A percentile compares a stretch with the other conserved stretches of the same genome.
These are phyloP conservation scores for Backusella circina DNA, from an alignment of 192 early-diverging fungal species.

Conservation along the genomic window DNA sequence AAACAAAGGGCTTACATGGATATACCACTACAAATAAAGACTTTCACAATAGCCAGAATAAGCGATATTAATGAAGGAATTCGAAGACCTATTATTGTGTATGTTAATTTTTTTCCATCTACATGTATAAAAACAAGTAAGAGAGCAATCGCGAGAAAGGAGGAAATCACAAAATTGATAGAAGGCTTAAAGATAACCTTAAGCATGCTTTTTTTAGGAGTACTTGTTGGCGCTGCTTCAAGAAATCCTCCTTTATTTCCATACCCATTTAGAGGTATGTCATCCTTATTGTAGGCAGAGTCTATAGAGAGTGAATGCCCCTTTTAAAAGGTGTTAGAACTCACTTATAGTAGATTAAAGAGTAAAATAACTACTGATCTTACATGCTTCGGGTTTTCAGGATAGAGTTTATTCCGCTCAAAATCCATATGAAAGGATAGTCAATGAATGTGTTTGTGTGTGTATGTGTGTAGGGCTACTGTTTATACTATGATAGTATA, in stretches of 20 bases:
- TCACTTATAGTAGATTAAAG: neutral
- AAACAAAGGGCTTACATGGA: neutral
- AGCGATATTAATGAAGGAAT: constrained; percentile 1
- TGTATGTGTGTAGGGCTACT: neutral
- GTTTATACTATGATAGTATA: neutral
- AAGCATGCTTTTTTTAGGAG: neutral
- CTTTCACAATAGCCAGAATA: neutral
- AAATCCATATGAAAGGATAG: neutral
- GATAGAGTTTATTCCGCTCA: neutral
- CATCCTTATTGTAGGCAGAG: neutral
- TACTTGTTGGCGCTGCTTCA: neutral
- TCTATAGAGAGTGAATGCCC: neutral
- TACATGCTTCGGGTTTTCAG: neutral
- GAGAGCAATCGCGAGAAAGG: neutral
- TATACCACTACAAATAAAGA: constrained; percentile 11
- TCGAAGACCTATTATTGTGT: neutral
- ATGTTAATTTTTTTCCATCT: neutral
- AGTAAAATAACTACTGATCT: neutral
- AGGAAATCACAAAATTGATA: neutral
- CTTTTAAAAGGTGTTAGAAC: neutral
- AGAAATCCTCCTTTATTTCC: neutral
- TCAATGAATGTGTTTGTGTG: neutral
- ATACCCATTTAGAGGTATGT: neutral
- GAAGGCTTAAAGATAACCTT: neutral
- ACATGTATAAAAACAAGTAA: neutral